Conservation (phyloP, 768 basidiomycete genomes). For the Collybiopsis confluens region DNA sequence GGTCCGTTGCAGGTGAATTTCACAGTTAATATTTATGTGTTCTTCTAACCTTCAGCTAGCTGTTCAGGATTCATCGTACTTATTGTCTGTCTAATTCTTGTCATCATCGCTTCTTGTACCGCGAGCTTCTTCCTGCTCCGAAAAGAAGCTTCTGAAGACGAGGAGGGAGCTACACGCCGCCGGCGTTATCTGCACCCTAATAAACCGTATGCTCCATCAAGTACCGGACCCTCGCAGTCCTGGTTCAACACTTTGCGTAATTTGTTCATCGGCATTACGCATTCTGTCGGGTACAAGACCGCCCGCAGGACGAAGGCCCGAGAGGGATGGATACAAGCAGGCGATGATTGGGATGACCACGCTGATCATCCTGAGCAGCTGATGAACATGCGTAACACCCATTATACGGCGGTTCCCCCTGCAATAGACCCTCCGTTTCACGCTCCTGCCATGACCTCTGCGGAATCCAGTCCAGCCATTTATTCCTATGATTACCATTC, state of each 20-base stretch:
- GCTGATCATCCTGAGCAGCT: slow-evolving; percentile 11
- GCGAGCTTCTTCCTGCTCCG: slow-evolving; percentile 57
- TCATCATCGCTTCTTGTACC: slow-evolving; percentile 49
- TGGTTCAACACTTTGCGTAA: not conserved
- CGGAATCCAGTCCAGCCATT: slow-evolving; percentile 26
- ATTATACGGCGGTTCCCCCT: not conserved
- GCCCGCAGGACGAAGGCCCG: slow-evolving; percentile 16
- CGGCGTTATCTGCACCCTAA: slow-evolving; percentile 21
- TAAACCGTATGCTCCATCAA: slow-evolving; percentile 6
- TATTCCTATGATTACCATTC: slow-evolving; percentile 16
- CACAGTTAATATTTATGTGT: not conserved
- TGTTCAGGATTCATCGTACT: slow-evolving; percentile 55
- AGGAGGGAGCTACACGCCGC: slow-evolving; percentile 7
- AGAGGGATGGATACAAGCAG: slow-evolving; percentile 49
- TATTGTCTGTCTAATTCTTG: slow-evolving; percentile 47
- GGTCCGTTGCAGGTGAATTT: slow-evolving; percentile 44
- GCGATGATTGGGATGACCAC: slow-evolving; percentile 43
- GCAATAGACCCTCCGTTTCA: slow-evolving; percentile 2
- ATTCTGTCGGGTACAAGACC: slow-evolving; percentile 8
- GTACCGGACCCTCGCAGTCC: not conserved
- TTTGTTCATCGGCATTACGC: not conserved
- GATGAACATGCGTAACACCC: slow-evolving; percentile 4
- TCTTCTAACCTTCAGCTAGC: not conserved
- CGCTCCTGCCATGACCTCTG: slow-evolving; percentile 18
- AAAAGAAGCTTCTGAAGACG: slow-evolving; percentile 27